Conservation (phyloP, 2,329 filamentous ascomycete species). For the Macrophomina phaseolina region DNA sequence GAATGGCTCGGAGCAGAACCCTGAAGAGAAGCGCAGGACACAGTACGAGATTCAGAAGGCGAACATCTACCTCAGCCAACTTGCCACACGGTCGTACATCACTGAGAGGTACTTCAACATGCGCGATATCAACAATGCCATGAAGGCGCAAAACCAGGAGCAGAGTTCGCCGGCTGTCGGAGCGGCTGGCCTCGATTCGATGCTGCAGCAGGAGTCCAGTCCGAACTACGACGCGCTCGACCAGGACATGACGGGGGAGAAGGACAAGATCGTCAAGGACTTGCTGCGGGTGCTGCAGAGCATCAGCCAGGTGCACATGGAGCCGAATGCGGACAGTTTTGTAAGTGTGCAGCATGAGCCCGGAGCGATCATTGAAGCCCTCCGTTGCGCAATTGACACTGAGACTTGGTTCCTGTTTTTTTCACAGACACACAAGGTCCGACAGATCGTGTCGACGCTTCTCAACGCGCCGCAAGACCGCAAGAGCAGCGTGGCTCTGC, state of each 20-base stretch:
- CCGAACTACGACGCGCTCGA: slow-evolving; percentile 56
- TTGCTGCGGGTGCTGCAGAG: slow-evolving; percentile 75
- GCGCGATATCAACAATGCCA: slow-evolving; percentile 65
- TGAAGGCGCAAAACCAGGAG: slow-evolving; percentile 52
- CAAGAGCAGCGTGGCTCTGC: slow-evolving; percentile 58
- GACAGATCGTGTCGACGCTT: slow-evolving; percentile 80
- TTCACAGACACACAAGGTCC: slow-evolving; percentile 76
- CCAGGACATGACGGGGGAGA: slow-evolving; percentile 73
- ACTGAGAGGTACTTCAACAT: slow-evolving; percentile 86
- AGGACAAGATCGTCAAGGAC: slow-evolving; percentile 81
- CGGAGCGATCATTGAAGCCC: slow-evolving; percentile 4
- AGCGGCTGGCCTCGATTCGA: slow-evolving; percentile 44
- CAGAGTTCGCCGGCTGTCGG: slow-evolving; percentile 42
- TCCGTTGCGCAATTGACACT: slow-evolving; percentile 14
- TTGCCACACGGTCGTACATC: slow-evolving; percentile 81
- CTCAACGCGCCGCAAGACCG: slow-evolving; percentile 65
- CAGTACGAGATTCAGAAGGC: slow-evolving; percentile 92
- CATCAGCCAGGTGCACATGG: slow-evolving; percentile 84
- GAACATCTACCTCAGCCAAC: slow-evolving; percentile 82
- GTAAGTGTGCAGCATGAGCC: slow-evolving; percentile 51
- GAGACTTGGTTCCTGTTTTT: slow-evolving; percentile 26
- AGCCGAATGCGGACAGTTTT: slow-evolving; percentile 70
- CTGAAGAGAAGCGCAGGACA: slow-evolving; percentile 54
- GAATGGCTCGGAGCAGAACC: slow-evolving; percentile 24
- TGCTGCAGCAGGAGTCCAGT: slow-evolving; percentile 36